These are phyloP conservation scores for Vachellia pachyceras DNA, from an alignment of 306 rosid genomes.

Conservation along the genomic window DNA sequence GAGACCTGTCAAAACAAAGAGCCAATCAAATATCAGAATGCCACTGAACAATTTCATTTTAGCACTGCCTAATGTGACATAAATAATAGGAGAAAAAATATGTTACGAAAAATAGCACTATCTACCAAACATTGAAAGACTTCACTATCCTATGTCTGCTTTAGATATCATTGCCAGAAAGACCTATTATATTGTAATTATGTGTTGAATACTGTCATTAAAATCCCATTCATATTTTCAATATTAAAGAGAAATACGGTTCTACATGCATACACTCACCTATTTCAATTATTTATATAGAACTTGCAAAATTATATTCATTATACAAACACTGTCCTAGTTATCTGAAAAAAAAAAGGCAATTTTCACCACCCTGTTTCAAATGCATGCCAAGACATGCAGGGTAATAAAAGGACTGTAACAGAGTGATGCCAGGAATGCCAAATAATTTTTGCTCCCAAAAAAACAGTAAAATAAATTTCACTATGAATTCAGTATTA, in stretches of 20 bases:
- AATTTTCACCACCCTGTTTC: constrained; percentile 4
- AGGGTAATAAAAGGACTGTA: not conserved
- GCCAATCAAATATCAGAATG: constrained; percentile 32
- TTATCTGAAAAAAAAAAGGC: constrained; percentile 8
- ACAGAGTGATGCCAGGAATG: not conserved
- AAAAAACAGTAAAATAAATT: not conserved
- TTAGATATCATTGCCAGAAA: not conserved
- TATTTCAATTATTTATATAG: not conserved
- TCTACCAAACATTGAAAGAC: too few relatives aligned
- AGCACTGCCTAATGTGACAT: too few relatives aligned
- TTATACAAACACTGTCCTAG: constrained; percentile 42
- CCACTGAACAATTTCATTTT: too few relatives aligned
- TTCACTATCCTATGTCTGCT: too few relatives aligned
- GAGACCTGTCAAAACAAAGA: constrained; percentile 65
- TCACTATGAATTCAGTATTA: constrained; percentile 19
- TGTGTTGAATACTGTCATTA: not conserved
- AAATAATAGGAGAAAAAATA: too few relatives aligned
- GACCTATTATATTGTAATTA: not conserved
- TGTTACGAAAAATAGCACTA: too few relatives aligned
- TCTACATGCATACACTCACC: not conserved
- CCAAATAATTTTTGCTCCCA: constrained; percentile 9
- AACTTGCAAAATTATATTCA: not conserved
- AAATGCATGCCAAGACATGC: constrained; percentile 11
- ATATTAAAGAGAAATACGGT: not conserved
- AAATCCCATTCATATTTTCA: not conserved